A percentile compares a stretch with the other conserved stretches of the same genome.
Evolutionary conservation across 495 filamentous ascomycete species (phyloP).

Genomic region (Choiromyces venosus): DNA sequence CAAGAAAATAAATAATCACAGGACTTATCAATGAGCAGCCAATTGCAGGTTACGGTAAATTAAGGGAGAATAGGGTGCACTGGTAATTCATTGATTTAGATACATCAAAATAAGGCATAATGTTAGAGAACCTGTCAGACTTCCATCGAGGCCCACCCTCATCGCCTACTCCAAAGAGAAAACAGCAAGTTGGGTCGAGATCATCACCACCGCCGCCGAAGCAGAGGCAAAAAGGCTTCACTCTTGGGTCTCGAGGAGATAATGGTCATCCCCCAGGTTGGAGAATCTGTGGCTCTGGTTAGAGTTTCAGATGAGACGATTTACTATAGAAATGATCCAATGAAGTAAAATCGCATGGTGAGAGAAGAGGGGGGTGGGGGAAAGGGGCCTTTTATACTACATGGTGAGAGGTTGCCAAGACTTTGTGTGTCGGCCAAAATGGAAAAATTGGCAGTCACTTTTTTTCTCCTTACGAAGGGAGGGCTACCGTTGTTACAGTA

Average conservation of each 20-base stretch:
- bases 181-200: conserved; percentile 53
- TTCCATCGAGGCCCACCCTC: conserved; percentile 58
- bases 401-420: conserved; percentile 1
- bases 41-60: not conserved
- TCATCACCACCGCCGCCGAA: conserved; percentile 62
- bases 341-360: conserved; percentile 52
- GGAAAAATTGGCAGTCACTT: not conserved
- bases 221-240: conserved; percentile 47
- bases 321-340: conserved; percentile 63
- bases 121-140: conserved; percentile 54
- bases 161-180: conserved; percentile 43
- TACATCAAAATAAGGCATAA: not conserved
- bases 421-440: conserved; percentile 20
- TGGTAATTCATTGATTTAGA: no score
- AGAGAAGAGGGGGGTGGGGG: conserved; percentile 35
- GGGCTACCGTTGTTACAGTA: not conserved
- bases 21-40: not conserved
- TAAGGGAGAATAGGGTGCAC: not conserved
- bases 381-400: conserved; percentile 23
- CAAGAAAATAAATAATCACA: not conserved
- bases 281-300: conserved; percentile 59
- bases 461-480: not conserved
- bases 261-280: conserved; percentile 58
- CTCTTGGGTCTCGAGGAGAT: conserved; percentile 57
- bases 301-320: conserved; percentile 73